Conservation (phyloP, 768 basidiomycete genomes). For the Leucocoprinus leucothites region DNA sequence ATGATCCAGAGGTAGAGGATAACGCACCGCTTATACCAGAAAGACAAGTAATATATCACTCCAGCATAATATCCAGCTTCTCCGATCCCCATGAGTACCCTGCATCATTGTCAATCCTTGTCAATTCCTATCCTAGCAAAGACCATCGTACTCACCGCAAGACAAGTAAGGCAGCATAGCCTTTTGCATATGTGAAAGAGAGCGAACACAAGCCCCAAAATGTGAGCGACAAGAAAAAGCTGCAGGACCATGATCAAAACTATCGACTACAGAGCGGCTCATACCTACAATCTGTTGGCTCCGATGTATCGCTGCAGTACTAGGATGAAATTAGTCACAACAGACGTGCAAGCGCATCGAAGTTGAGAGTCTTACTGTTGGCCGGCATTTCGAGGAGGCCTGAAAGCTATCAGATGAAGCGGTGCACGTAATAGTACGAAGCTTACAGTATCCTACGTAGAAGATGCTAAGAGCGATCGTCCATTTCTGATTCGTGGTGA, state of each 20-base stretch:
- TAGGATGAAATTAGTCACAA: constrained; percentile 16
- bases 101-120: background rate
- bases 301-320: constrained; percentile 56
- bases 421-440: background rate
- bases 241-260: constrained; percentile 16
- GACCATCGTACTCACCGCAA: constrained; percentile 34
- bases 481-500: constrained; percentile 53
- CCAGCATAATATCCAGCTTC: constrained; percentile 60
- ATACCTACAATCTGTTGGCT: constrained; percentile 50
- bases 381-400: constrained; percentile 58
- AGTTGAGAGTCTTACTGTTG: constrained; percentile 31
- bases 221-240: constrained; percentile 51
- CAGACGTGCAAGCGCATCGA: background rate
- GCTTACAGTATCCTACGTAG: constrained; percentile 56
- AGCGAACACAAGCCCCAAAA: constrained; percentile 55
- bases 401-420: constrained; percentile 12
- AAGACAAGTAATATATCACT: constrained; percentile 60
- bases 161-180: constrained; percentile 45
- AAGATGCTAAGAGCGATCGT: constrained; percentile 56
- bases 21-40: constrained; percentile 48
- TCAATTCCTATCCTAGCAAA: background rate
- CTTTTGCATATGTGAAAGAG: constrained; percentile 53
- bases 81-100: constrained; percentile 56
- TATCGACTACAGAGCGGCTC: background rate
- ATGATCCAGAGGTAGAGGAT: background rate